These are phyloP conservation scores for Papiliotrema terrestris DNA, from an alignment of 1,284 basidiomycete genomes.

Conservation along the genomic window DNA sequence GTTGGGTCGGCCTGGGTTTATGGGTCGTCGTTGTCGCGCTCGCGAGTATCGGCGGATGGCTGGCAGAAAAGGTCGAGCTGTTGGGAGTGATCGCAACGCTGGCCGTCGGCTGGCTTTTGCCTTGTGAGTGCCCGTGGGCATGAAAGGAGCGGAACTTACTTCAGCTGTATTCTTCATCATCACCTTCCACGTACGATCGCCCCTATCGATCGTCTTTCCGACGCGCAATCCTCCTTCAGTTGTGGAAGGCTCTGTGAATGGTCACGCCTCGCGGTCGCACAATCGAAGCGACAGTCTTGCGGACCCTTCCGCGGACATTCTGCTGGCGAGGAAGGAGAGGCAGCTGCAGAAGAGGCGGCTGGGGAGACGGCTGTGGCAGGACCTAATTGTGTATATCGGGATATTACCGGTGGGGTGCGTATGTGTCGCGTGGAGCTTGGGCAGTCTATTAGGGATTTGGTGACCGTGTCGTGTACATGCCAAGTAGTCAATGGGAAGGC, in stretches of 20 bases:
- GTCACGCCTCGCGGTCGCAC: conserved; percentile 13
- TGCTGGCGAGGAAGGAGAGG: conserved; percentile 49
- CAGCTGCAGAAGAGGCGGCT: conserved; percentile 49
- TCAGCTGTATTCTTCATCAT: conserved; percentile 51
- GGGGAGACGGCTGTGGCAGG: conserved; percentile 49
- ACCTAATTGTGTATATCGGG: conserved; percentile 49
- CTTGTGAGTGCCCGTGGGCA: conserved; percentile 29
- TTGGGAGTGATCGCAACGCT: conserved; percentile 42
- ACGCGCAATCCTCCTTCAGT: conserved; percentile 12
- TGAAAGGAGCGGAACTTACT: background rate
- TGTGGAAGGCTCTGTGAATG: background rate
- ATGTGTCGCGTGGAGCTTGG: conserved; percentile 41
- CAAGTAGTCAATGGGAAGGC: background rate
- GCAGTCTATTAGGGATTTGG: conserved; percentile 42
- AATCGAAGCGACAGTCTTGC: conserved; percentile 27
- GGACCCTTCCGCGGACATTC: conserved; percentile 40
- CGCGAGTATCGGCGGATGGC: conserved; percentile 38
- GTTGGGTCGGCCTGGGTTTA: conserved; percentile 40
- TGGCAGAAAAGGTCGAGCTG: conserved; percentile 44
- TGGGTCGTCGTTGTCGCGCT: conserved; percentile 39
- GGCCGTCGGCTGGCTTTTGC: conserved; percentile 48
- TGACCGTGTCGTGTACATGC: conserved; percentile 11
- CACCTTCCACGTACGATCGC: conserved; percentile 50
- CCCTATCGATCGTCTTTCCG: conserved; percentile 49
- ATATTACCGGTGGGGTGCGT: conserved; percentile 45